Conservation (phyloP, 2,329 filamentous ascomycete species). For the Incumbomyces lentus region DNA sequence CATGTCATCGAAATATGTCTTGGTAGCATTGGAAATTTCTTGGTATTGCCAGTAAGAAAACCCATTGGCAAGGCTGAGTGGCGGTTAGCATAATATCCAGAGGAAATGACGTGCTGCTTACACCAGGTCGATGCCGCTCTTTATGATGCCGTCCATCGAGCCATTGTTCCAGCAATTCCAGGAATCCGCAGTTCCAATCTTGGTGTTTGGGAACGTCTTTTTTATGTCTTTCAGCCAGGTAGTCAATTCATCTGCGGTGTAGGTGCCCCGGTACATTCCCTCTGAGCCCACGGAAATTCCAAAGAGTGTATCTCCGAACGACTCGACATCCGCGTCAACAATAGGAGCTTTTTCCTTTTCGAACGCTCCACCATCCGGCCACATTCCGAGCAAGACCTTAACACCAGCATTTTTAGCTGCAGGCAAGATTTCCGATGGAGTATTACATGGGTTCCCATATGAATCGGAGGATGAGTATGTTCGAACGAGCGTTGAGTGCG, state of each 20-base stretch:
- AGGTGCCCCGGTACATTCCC: slow-evolving; percentile 57
- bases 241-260: slow-evolving; percentile 51
- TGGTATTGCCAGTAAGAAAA: slow-evolving; percentile 65
- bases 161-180: slow-evolving; percentile 65
- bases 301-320: slow-evolving; percentile 50
- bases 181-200: slow-evolving; percentile 58
- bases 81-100: slow-evolving; percentile 7
- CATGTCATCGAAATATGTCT: slow-evolving; percentile 58
- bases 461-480: slow-evolving; percentile 54
- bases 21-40: slow-evolving; percentile 46
- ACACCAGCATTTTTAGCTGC: slow-evolving; percentile 55
- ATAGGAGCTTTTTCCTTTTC: slow-evolving; percentile 51
- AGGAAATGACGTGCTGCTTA: slow-evolving; percentile 22
- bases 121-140: slow-evolving; percentile 50
- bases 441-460: slow-evolving; percentile 41
- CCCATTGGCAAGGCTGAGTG: slow-evolving; percentile 48
- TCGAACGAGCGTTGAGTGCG: slow-evolving; percentile 48
- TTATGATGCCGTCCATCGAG: slow-evolving; percentile 54
- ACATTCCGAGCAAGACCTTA: slow-evolving; percentile 60
- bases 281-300: slow-evolving; percentile 63
- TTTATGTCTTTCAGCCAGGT: slow-evolving; percentile 54
- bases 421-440: slow-evolving; percentile 51
- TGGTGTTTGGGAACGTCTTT: slow-evolving; percentile 43
- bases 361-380: slow-evolving; percentile 57
- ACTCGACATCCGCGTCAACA: slow-evolving; percentile 32